Evolutionary conservation across 768 basidiomycete genomes (phyloP).

Genomic region (Mycena haematopus): DNA sequence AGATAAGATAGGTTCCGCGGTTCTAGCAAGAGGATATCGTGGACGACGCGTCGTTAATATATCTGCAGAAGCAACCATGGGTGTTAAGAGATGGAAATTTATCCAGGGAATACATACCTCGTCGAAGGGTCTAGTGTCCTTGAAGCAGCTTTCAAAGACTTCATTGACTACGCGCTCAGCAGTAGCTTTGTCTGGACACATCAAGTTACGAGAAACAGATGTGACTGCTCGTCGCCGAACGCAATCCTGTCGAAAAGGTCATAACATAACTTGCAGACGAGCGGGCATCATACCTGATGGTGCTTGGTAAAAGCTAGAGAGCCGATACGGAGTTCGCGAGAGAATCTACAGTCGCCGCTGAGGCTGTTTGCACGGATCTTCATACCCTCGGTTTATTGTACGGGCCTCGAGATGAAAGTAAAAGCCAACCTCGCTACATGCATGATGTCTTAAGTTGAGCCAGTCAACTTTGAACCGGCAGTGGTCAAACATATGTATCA

Average conservation of each 20-base stretch:
- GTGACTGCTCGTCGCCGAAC: constrained; percentile 86
- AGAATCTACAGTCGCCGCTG: constrained; percentile 91
- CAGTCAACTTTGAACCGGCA: constrained; percentile 94
- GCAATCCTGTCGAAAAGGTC: constrained; percentile 64
- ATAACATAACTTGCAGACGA: constrained; percentile 23
- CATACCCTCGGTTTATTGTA: constrained; percentile 3
- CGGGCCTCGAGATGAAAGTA: neutral
- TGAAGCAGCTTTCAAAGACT: constrained; percentile 96
- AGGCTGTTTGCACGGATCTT: constrained; percentile 96
- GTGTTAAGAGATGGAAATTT: neutral
- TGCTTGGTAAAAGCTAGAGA: constrained; percentile 87
- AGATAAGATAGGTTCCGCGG: neutral
- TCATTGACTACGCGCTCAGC: constrained; percentile 94
- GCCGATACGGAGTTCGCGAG: constrained; percentile 80
- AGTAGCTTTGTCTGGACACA: constrained; percentile 74
- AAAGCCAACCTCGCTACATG: constrained; percentile 88
- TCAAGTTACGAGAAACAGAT: constrained; percentile 82
- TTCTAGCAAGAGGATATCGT: neutral
- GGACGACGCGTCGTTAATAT: constrained; percentile 13
- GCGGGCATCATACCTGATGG: constrained; percentile 72
- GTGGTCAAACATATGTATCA: constrained; percentile 95
- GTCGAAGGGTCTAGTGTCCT: constrained; percentile 95
- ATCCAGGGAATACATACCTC: constrained; percentile 67
- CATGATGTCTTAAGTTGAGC: constrained; percentile 90
- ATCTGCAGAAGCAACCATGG: constrained; percentile 10